Percentiles rank a stretch among this genome's conserved stretches.
phyloP scores from a whole-genome alignment of 2,329 filamentous ascomycete genomes.

The Sporothrix brunneoviolacea region DNA sequence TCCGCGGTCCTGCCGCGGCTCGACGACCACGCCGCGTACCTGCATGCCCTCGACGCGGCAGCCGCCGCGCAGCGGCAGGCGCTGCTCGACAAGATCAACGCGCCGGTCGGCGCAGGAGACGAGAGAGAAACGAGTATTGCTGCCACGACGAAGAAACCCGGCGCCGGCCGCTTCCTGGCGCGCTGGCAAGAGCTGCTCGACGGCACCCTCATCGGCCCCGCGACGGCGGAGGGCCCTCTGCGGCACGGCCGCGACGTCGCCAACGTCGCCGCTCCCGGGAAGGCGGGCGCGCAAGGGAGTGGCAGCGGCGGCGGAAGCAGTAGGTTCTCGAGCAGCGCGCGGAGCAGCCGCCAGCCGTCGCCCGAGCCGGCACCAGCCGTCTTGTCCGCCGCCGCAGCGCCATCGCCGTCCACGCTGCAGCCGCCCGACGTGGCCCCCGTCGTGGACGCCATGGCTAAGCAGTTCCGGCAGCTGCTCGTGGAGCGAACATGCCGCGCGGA shows the following conservation, averaged over 20 bases:
- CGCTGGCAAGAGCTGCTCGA: conserved; percentile 68
- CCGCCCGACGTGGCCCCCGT: conserved; percentile 8
- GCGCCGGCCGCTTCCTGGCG: conserved; percentile 65
- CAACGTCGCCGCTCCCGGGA: conserved; percentile 20
- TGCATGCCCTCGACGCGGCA: conserved; percentile 45
- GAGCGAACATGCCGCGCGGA: not conserved
- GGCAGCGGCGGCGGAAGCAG: not conserved
- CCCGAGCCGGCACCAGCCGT: not conserved
- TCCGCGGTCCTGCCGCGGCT: conserved; percentile 43
- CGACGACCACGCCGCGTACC: conserved; percentile 55
- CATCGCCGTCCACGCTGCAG: not conserved
- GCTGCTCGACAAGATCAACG: conserved; percentile 40
- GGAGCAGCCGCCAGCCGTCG: conserved; percentile 8
- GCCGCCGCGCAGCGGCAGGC: conserved; percentile 50
- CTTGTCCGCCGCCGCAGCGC: not conserved
- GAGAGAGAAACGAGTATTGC: not conserved
- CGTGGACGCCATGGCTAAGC: conserved; percentile 5
- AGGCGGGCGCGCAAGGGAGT: conserved; percentile 26
- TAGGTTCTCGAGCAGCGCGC: not conserved
- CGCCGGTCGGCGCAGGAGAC: conserved; percentile 12
- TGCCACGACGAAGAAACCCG: conserved; percentile 29
- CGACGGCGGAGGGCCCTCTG: conserved; percentile 42
- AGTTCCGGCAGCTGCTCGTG: conserved; percentile 6
- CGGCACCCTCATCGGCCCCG: conserved; percentile 56
- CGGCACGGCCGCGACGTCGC: conserved; percentile 49